These are phyloP conservation scores for Eremochloa ophiuroides DNA, from an alignment of 176 grass and related monocot species.

Conservation along the genomic window DNA sequence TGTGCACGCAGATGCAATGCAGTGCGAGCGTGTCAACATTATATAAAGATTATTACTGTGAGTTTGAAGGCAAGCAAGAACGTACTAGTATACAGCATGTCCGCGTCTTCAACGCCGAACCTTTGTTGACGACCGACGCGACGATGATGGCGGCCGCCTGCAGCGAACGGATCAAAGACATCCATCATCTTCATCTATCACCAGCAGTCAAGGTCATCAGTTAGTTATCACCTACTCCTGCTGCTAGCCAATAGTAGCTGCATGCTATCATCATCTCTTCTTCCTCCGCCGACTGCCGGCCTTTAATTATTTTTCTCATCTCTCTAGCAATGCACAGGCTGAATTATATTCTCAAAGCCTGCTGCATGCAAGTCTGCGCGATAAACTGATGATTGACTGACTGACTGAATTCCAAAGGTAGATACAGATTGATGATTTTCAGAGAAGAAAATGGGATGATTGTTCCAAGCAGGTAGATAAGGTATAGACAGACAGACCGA, in stretches of 20 bases:
- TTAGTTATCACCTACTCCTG: background rate
- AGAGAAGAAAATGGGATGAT: background rate
- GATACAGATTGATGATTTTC: background rate
- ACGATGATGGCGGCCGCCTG: background rate
- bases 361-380: background rate
- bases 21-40: background rate
- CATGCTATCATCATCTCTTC: background rate
- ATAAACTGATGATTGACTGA: background rate
- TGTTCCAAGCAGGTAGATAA: background rate
- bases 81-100: background rate
- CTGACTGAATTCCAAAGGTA: background rate
- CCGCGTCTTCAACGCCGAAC: conserved; percentile 33
- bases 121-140: background rate
- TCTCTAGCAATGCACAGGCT: background rate
- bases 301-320: background rate
- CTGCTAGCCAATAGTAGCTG: too few relatives aligned
- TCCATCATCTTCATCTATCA: background rate
- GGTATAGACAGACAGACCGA: too few relatives aligned
- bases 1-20: background rate
- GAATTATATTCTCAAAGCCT: background rate
- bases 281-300: background rate
- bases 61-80: conserved; percentile 12
- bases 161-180: background rate
- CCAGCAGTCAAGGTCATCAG: conserved; percentile 13
- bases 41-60: background rate